Evolutionary conservation across 495 filamentous ascomycete genomes (phyloP).

Genomic region (Penicillium goetzii): DNA sequence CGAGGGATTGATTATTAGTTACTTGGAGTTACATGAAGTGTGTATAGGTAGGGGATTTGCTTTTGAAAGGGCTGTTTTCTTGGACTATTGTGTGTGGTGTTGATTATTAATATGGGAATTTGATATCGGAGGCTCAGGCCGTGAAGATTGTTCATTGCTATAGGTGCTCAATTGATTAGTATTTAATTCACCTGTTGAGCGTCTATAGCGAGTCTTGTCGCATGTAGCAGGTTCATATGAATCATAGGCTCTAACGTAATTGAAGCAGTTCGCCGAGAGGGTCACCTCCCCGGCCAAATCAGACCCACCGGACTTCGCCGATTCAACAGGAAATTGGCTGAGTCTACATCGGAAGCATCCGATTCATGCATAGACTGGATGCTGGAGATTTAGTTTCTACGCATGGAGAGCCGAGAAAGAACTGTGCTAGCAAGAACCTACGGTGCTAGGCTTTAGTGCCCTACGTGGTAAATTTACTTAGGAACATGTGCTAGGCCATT

Average conservation of each 20-base stretch:
- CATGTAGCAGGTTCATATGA: no score
- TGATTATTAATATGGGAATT: no score
- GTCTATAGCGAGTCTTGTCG: neutral
- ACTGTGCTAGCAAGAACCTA: neutral
- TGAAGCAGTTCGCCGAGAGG: slow-evolving; percentile 2
- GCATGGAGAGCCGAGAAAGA: neutral
- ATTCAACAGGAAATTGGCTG: neutral
- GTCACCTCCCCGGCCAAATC: slow-evolving; percentile 14
- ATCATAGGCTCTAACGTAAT: neutral
- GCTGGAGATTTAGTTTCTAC: neutral
- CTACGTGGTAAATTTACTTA: neutral
- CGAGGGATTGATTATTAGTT: slow-evolving; percentile 27
- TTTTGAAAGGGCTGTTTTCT: neutral
- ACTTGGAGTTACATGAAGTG: neutral
- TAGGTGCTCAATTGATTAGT: no score
- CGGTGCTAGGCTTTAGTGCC: neutral
- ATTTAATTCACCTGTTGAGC: neutral
- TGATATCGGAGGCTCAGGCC: no score
- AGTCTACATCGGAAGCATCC: slow-evolving; percentile 10
- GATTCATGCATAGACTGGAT: neutral
- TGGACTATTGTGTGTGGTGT: neutral
- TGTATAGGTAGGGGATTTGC: neutral
- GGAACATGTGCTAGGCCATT: neutral
- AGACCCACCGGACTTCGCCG: slow-evolving; percentile 19
- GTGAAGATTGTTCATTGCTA: no score